A percentile compares a stretch with the other conserved stretches of the same genome.
phyloP scores from a whole-genome alignment of 768 basidiomycete species.

The Cubamyces sp. region DNA sequence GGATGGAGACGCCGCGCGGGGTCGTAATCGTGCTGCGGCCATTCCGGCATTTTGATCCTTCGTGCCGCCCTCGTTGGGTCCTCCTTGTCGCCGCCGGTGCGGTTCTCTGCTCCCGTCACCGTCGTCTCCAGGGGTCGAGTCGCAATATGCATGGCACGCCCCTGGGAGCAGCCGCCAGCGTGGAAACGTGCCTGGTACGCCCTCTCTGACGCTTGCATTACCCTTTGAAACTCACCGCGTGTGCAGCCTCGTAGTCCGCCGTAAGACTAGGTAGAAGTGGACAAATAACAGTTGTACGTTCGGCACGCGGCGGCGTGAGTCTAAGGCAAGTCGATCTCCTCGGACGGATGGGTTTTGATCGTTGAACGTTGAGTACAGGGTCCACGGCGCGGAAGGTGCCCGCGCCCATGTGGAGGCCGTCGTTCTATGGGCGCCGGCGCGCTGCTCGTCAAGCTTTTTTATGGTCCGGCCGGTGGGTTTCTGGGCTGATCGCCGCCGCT shows the following conservation, averaged over 20 bases:
- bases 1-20: no score
- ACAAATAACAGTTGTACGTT: no score
- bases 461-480: conserved; percentile 2
- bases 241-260: no score
- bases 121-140: not conserved
- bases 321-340: not conserved
- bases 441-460: not conserved
- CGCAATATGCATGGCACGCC: no score
- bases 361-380: not conserved
- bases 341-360: not conserved
- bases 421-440: not conserved
- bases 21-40: not conserved
- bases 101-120: not conserved
- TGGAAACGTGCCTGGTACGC: no score
- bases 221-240: no score
- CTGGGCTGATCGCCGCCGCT: conserved; percentile 1
- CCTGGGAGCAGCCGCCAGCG: no score
- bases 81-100: not conserved
- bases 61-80: not conserved
- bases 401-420: conserved; percentile 7
- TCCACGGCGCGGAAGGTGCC: not conserved
- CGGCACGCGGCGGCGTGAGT: no score
- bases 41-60: conserved; percentile 8
- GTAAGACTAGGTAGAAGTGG: no score
- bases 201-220: no score